Evolutionary conservation across 2,329 filamentous ascomycete species (phyloP).

Genomic region (Ceratocystiopsis sp.): DNA sequence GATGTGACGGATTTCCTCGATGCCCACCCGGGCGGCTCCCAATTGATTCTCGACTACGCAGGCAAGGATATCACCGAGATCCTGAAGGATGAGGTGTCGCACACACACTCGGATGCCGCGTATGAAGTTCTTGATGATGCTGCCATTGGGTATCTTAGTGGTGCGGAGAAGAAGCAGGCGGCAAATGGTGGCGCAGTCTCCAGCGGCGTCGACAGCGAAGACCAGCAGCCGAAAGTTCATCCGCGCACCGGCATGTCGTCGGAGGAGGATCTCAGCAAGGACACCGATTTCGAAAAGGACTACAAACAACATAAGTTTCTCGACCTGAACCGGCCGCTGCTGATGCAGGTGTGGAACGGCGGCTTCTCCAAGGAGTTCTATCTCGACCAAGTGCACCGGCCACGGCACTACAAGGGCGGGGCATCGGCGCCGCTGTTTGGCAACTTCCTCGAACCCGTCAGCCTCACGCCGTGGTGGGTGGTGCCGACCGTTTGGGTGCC

Average conservation of each 20-base stretch:
- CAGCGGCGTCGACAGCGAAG: constrained; percentile 7
- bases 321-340: constrained; percentile 67
- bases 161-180: constrained; percentile 36
- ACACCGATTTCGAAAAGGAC: constrained; percentile 61
- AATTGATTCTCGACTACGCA: constrained; percentile 76
- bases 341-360: constrained; percentile 75
- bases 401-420: constrained; percentile 88
- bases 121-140: constrained; percentile 89
- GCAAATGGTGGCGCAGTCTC: constrained; percentile 17
- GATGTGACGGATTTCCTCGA: constrained; percentile 85
- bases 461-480: constrained; percentile 87
- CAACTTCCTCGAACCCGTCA: constrained; percentile 96
- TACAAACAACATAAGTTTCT: constrained; percentile 90
- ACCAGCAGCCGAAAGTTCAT: constrained; percentile 21
- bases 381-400: constrained; percentile 86
- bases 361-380: constrained; percentile 95
- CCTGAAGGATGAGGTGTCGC: constrained; percentile 66
- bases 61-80: constrained; percentile 76
- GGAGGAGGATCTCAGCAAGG: constrained; percentile 70
- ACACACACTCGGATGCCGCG: constrained; percentile 78
- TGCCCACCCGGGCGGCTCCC: constrained; percentile 77
- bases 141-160: constrained; percentile 60
- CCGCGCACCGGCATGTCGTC: constrained; percentile 73
- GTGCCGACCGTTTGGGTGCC: constrained; percentile 76
- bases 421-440: constrained; percentile 87